phyloP scores from a whole-genome alignment of 2,329 filamentous ascomycete genomes.

The Trichoderma koningii region DNA sequence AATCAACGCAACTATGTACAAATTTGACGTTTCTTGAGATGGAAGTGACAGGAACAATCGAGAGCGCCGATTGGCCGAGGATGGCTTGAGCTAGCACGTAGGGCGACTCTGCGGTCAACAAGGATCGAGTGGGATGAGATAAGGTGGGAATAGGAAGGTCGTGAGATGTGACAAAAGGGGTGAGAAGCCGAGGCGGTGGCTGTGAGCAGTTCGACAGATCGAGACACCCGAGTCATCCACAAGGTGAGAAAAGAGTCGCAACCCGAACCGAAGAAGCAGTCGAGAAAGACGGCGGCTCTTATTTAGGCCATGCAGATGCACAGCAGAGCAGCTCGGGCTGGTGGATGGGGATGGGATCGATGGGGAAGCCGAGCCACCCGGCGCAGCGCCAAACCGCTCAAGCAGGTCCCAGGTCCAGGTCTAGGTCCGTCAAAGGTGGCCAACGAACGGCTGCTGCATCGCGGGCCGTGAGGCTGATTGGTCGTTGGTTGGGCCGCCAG shows the following conservation, averaged over 20 bases:
- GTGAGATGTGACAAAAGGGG: no score
- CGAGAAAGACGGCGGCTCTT: no score
- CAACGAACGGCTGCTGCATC: conserved; percentile 11
- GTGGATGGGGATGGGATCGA: conserved; percentile 1
- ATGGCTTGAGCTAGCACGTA: conserved; percentile 2
- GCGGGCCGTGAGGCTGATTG: conserved; percentile 1
- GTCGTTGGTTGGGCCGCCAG: conserved; percentile 10
- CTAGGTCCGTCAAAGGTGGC: not conserved
- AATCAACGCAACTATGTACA: conserved; percentile 1
- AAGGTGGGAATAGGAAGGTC: no score
- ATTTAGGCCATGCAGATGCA: no score
- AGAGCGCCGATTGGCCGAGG: conserved; percentile 10
- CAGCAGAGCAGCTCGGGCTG: no score
- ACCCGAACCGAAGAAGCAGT: no score
- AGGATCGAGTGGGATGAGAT: no score
- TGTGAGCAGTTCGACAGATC: no score
- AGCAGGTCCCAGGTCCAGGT: not conserved
- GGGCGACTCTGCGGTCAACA: no score
- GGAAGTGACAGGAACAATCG: conserved; percentile 24
- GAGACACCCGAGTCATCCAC: no score
- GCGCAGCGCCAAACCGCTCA: conserved; percentile 1
- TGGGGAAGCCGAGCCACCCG: conserved; percentile 21
- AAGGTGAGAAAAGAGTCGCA: no score
- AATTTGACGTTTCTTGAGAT: conserved; percentile 1
- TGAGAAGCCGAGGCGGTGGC: no score